Evolutionary conservation across 2,329 filamentous ascomycete genomes (phyloP).

Genomic region (Epichloe sp.): DNA sequence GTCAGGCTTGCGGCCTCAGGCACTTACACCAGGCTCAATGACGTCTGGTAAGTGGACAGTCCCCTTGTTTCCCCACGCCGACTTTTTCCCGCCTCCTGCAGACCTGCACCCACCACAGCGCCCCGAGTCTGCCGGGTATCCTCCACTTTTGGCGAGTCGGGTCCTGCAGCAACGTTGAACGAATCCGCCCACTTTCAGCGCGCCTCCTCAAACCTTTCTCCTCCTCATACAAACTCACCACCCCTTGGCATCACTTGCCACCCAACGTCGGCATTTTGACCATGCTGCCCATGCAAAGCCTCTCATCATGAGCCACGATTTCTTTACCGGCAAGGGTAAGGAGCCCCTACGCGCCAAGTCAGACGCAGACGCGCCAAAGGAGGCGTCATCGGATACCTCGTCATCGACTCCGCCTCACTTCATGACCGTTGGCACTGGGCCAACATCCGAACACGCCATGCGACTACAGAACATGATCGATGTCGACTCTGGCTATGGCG

Average conservation of each 20-base stretch:
- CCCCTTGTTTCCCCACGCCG: constrained; percentile 1
- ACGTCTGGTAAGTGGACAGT: not conserved
- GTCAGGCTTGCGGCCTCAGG: too few relatives aligned
- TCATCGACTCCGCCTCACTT: constrained; percentile 44
- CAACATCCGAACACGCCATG: constrained; percentile 67
- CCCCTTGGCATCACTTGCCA: not conserved
- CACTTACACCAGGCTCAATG: not conserved
- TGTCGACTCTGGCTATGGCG: constrained; percentile 83
- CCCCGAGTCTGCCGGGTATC: not conserved
- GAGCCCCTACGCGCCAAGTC: constrained; percentile 21
- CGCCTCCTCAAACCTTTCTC: not conserved
- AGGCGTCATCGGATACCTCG: constrained; percentile 12
- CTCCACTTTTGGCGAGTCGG: too few relatives aligned
- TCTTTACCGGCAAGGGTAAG: constrained; percentile 43
- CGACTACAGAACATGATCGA: constrained; percentile 72
- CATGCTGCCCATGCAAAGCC: constrained; percentile 21
- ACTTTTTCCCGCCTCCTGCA: not conserved
- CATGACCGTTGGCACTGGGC: constrained; percentile 78
- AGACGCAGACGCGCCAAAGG: constrained; percentile 16
- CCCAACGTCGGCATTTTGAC: constrained; percentile 9
- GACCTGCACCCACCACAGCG: not conserved
- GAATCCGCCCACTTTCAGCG: not conserved
- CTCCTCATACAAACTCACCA: not conserved
- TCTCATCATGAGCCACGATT: constrained; percentile 46
- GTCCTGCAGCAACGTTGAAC: not conserved